Evolutionary conservation across 2,329 filamentous ascomycete species (phyloP).

Genomic region (Fusarium ambrosium): DNA sequence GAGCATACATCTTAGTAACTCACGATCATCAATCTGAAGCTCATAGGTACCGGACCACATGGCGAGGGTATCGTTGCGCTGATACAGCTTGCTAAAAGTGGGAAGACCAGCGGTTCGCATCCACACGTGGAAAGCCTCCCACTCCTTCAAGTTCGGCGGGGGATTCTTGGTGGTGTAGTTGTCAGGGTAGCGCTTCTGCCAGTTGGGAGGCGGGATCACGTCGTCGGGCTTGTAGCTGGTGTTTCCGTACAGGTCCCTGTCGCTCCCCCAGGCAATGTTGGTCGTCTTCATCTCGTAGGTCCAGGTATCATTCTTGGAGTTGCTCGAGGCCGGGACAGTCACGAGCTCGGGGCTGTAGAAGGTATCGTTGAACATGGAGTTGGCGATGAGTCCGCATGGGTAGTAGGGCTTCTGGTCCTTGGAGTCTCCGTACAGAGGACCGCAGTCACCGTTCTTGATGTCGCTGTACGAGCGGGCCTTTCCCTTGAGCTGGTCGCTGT

Average conservation of each 20-base stretch:
- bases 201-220: conserved; percentile 89
- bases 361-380: conserved; percentile 97
- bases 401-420: conserved; percentile 80
- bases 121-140: conserved; percentile 96
- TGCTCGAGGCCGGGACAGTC: conserved; percentile 56
- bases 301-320: conserved; percentile 48
- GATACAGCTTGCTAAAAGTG: conserved; percentile 92
- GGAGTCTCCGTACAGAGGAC: conserved; percentile 73
- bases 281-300: conserved; percentile 81
- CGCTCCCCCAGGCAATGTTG: conserved; percentile 89
- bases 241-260: conserved; percentile 81
- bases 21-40: conserved; percentile 83
- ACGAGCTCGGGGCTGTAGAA: conserved; percentile 75
- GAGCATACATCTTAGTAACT: conserved; percentile 53
- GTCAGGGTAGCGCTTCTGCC: conserved; percentile 77
- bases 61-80: conserved; percentile 78
- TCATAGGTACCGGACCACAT: conserved; percentile 82
- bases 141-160: conserved; percentile 79
- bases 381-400: conserved; percentile 95
- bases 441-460: conserved; percentile 79
- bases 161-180: conserved; percentile 75
- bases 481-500: conserved; percentile 84
- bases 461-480: conserved; percentile 69
- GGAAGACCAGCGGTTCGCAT: conserved; percentile 97
- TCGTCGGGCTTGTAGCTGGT: conserved; percentile 75